A percentile compares a stretch with the other conserved stretches of the same genome.
Evolutionary conservation across 108 stramenopile species (phyloP).

Genomic region (Nitzschia sp.): DNA sequence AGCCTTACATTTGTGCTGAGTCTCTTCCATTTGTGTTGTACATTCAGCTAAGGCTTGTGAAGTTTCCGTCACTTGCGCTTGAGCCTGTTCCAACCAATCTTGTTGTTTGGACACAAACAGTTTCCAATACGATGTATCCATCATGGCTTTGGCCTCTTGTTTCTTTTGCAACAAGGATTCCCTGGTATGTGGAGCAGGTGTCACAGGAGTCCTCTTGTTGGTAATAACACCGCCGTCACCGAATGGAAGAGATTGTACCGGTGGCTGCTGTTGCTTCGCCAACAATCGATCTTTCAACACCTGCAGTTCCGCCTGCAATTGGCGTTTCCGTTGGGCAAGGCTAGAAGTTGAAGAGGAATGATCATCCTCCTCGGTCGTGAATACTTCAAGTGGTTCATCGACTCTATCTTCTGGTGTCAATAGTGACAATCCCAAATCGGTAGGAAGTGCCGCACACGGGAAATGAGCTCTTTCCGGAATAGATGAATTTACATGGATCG

Average conservation of each 20-base stretch:
- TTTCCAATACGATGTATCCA: conserved; percentile 38
- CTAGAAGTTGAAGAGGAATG: too few species aligned
- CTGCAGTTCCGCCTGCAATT: conserved; percentile 25
- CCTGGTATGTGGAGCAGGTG: neutral
- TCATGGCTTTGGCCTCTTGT: conserved; percentile 20
- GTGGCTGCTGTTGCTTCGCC: neutral
- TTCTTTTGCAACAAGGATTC: conserved; percentile 16
- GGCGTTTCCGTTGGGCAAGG: conserved; percentile 18
- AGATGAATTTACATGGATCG: too few species aligned
- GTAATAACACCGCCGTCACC: neutral
- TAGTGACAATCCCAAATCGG: too few species aligned
- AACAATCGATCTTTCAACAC: conserved; percentile 21
- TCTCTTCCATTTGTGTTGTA: neutral
- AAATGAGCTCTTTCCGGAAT: too few species aligned
- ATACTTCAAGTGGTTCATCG: too few species aligned
- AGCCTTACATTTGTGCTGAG: neutral
- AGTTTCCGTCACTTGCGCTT: conserved; percentile 3
- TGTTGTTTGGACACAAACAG: conserved; percentile 38
- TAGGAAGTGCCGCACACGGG: too few species aligned
- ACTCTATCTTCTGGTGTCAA: too few species aligned
- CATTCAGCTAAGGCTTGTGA: neutral
- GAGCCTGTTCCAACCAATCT: conserved; percentile 18
- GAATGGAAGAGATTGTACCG: neutral
- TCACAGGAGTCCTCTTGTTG: neutral
- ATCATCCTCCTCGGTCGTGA: too few species aligned